Conservation (phyloP, 768 basidiomycete genomes). For the Multifurca ochricompacta region DNA sequence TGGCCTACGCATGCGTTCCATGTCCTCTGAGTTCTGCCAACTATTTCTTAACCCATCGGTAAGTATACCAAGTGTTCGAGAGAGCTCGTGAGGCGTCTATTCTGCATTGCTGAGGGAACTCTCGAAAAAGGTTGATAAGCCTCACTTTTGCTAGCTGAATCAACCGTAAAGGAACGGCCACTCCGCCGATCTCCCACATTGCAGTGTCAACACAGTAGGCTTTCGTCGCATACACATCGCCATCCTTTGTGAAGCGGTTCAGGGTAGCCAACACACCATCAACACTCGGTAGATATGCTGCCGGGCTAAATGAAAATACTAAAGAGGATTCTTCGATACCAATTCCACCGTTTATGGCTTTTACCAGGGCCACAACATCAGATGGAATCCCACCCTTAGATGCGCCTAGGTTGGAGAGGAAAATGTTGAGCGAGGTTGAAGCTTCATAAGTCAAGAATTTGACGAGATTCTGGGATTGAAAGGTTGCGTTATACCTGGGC, state of each 20-base stretch:
- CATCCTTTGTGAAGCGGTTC: conserved; percentile 28
- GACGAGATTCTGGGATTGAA: conserved; percentile 62
- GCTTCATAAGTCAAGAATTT: conserved; percentile 82
- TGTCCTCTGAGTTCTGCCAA: conserved; percentile 94
- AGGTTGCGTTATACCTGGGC: conserved; percentile 67
- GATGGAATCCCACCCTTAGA: conserved; percentile 30
- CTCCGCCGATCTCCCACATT: conserved; percentile 79
- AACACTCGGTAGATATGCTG: conserved; percentile 20
- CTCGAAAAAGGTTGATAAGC: background rate
- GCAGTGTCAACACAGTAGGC: conserved; percentile 62
- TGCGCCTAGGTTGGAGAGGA: conserved; percentile 42
- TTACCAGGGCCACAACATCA: conserved; percentile 35
- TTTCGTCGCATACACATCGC: conserved; percentile 54
- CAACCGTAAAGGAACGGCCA: conserved; percentile 61
- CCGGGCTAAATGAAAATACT: conserved; percentile 33
- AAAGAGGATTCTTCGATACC: conserved; percentile 34
- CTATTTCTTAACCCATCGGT: conserved; percentile 72
- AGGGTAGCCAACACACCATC: conserved; percentile 6
- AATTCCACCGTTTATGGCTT: conserved; percentile 43
- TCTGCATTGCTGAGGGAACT: background rate
- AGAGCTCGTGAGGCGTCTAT: conserved; percentile 72
- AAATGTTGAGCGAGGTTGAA: conserved; percentile 76
- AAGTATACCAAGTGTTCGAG: conserved; percentile 61
- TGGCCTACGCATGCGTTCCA: conserved; percentile 74
- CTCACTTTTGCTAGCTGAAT: conserved; percentile 70